Base-by-base conservation (phyloP, 2,329 filamentous ascomycete genomes). In the Aspergillus sojae region DNA sequence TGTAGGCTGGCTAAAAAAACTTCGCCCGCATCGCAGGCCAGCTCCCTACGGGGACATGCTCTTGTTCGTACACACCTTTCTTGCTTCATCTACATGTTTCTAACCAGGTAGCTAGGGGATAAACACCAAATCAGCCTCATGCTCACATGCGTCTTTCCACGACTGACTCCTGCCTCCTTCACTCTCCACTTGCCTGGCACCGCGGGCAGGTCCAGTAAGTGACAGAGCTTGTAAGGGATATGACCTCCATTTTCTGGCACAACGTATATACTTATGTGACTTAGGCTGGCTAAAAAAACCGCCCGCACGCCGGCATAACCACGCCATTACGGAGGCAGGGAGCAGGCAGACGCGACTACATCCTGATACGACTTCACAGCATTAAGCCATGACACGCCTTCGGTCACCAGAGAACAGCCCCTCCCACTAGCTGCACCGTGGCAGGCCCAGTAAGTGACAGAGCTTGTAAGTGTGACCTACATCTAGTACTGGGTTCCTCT, bases 391-490 rank as follows among this genome's bases (percentile, higher is more conserved):
- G 28, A 57, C n/a, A 30, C 43, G 5, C 30, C 9, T 45, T 43
- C 14, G 36, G 43, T 30, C 55, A 21, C n/a, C 55, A 45, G 43
- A 21, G 19, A 45, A 45, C 26, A 57, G 19, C 5, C 21, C 39
- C 16, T 56, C 34, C 21, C 7, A 34, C 28, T 52, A 52, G 19
- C 60, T 62, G 56, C 52, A 48, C 39, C 58, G 56, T 41, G 62
- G 62, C 64, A 64, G 21, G 62, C 59, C 64, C 64, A 68, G 66
- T 67, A 64, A 66, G 67, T 68, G 67, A 68, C 65, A 70, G 45
- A 48, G 45, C 56, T 46, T 50, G 56, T 58, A 50, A 36, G 56
- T 48, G 14, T 26, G n/a, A 11, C 41, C 45, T 21, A 41, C 12
- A 21, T 26, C 32, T 21, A 11, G 19, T 21, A 19, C n/a, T 55